A percentile compares a stretch with the other conserved stretches of the same genome.
Evolutionary conservation across 1,284 basidiomycete genomes (phyloP).

Genomic region (Malassezia obtusa): DNA sequence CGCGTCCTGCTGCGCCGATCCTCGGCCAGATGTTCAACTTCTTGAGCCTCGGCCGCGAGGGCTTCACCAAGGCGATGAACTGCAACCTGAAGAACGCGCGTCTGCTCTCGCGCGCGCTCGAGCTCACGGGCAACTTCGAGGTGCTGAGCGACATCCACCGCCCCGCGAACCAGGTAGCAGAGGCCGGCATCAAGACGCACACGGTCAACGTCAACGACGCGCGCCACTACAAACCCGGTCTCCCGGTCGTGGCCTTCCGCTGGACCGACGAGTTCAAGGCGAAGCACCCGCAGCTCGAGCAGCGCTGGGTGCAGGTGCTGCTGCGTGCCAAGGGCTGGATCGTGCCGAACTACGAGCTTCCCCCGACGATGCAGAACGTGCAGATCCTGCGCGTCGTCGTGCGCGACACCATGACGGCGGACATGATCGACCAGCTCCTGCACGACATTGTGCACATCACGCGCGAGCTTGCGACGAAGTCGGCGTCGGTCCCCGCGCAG

Average conservation of each 20-base stretch:
- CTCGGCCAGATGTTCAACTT: slow-evolving; percentile 82
- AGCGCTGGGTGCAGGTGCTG: slow-evolving; percentile 78
- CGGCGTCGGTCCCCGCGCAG: slow-evolving; percentile 14
- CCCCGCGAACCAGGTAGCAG: slow-evolving; percentile 36
- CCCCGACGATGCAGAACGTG: slow-evolving; percentile 26
- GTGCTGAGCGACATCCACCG: slow-evolving; percentile 52
- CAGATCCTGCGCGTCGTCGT: slow-evolving; percentile 45
- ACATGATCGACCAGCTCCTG: slow-evolving; percentile 41
- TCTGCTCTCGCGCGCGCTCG: slow-evolving; percentile 72
- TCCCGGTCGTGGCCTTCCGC: slow-evolving; percentile 80
- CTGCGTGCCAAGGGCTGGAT: slow-evolving; percentile 67
- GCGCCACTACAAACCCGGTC: slow-evolving; percentile 62
- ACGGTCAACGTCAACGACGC: slow-evolving; percentile 34
- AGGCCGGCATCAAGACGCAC: slow-evolving; percentile 49
- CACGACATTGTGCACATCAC: slow-evolving; percentile 40
- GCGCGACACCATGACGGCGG: slow-evolving; percentile 36
- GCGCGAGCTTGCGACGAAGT: slow-evolving; percentile 26
- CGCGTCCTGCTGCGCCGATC: slow-evolving; percentile 77
- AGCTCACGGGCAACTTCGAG: slow-evolving; percentile 65
- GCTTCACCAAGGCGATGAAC: slow-evolving; percentile 54
- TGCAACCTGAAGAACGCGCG: slow-evolving; percentile 67
- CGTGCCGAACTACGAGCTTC: slow-evolving; percentile 43
- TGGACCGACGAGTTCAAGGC: slow-evolving; percentile 60
- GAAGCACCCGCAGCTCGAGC: slow-evolving; percentile 52
- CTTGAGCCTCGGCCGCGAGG: slow-evolving; percentile 43